phyloP scores from a whole-genome alignment of 2,329 filamentous ascomycete species.

The Penicillium sp. region DNA sequence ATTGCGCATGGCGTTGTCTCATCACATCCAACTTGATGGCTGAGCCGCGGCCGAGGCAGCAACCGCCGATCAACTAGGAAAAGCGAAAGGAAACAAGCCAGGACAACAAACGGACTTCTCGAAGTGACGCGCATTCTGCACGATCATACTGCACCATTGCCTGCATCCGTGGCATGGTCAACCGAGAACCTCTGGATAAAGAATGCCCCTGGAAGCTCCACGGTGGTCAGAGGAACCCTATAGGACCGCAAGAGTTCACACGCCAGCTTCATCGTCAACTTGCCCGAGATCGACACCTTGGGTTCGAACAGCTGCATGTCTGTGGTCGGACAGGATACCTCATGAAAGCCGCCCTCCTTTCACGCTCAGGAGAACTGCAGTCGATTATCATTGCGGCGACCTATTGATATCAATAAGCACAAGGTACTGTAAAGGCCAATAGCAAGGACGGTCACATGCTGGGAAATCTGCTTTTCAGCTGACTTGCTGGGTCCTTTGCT shows the following conservation, averaged over 20 bases:
- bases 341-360: slow-evolving; percentile 27
- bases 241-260: slow-evolving; percentile 20
- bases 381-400: too few species aligned
- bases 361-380: too few species aligned
- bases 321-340: slow-evolving; percentile 28
- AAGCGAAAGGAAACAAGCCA: slow-evolving; percentile 10
- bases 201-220: slow-evolving; percentile 26
- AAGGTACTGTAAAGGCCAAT: too few species aligned
- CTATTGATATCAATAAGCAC: too few species aligned
- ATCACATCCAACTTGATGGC: too few species aligned
- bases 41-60: slow-evolving; percentile 28
- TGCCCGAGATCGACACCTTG: slow-evolving; percentile 13
- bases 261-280: slow-evolving; percentile 19
- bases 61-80: slow-evolving; percentile 17
- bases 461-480: too few species aligned
- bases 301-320: slow-evolving; percentile 27
- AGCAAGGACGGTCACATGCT: too few species aligned
- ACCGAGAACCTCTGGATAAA: slow-evolving; percentile 19
- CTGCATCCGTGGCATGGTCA: slow-evolving; percentile 22
- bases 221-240: slow-evolving; percentile 30
- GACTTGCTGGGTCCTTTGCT: too few species aligned
- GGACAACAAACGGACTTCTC: slow-evolving; percentile 14
- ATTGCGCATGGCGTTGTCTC: too few species aligned
- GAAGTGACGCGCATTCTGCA: slow-evolving; percentile 9
- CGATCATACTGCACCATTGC: slow-evolving; percentile 23